Conservation (phyloP, 1,139 yeast genomes). For the Geotrichum aggregatum region DNA sequence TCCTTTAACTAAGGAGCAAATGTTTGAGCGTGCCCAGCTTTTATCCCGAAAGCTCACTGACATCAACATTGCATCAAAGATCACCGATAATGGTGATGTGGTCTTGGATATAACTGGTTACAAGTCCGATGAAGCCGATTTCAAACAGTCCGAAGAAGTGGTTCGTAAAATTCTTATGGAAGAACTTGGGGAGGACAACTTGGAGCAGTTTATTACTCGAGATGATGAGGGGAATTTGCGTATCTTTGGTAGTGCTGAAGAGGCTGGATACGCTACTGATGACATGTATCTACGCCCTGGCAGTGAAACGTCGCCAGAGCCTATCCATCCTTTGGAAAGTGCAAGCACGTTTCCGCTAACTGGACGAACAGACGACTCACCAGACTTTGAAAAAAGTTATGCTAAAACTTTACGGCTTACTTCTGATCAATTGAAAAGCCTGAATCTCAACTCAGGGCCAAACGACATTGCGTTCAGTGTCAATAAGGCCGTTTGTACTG, state of each 20-base stretch:
- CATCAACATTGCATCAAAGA: conserved; percentile 79
- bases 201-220: conserved; percentile 50
- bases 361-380: not conserved
- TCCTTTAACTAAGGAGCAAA: conserved; percentile 40
- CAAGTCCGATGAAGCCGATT: conserved; percentile 69
- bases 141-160: conserved; percentile 47
- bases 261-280: conserved; percentile 23
- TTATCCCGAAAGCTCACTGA: conserved; percentile 63
- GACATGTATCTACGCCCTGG: conserved; percentile 15
- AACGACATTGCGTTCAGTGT: conserved; percentile 77
- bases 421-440: conserved; percentile 75
- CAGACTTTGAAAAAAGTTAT: conserved; percentile 36
- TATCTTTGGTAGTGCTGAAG: conserved; percentile 45
- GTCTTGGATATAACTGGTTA: conserved; percentile 95
- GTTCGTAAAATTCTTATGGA: conserved; percentile 69
- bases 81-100: conserved; percentile 87
- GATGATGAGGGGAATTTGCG: conserved; percentile 73
- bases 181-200: conserved; percentile 53
- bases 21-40: conserved; percentile 62
- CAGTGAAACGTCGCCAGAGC: not conserved
- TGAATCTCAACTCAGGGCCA: conserved; percentile 72
- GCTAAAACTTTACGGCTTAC: conserved; percentile 89
- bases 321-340: not conserved
- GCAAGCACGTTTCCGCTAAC: conserved; percentile 4
- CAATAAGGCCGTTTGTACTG: conserved; percentile 70